Conservation (phyloP, 140 eudicot genomes). For the Senecio squalidus region DNA sequence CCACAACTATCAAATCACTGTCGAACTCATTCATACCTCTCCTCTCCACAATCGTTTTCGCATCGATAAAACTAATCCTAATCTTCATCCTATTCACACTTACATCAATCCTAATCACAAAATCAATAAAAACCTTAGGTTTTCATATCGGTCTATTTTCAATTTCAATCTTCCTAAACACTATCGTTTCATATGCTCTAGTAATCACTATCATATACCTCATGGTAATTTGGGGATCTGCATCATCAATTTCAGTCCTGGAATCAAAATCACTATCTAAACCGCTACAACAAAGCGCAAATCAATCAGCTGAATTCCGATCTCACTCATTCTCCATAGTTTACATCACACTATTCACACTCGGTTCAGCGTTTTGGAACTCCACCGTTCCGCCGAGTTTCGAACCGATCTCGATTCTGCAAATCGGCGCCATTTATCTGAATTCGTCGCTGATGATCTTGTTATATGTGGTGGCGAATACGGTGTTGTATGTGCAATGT, state of each 20-base stretch:
- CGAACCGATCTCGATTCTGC: not conserved
- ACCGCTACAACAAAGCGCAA: not conserved
- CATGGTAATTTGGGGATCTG: not conserved
- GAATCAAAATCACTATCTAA: not conserved
- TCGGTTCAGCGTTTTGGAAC: not conserved
- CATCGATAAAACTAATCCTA: not conserved
- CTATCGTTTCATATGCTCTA: not conserved
- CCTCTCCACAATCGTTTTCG: not conserved
- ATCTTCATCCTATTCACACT: not conserved
- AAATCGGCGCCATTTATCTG: not conserved
- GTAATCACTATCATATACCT: not conserved
- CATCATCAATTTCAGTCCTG: not conserved
- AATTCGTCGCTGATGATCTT: not conserved
- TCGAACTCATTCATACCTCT: not conserved
- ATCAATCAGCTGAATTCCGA: not conserved
- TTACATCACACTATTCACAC: too few species aligned
- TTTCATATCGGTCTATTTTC: too few species aligned
- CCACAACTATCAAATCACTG: not conserved
- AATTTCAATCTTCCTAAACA: too few species aligned
- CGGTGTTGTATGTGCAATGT: not conserved
- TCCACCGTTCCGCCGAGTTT: not conserved
- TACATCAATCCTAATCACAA: not conserved
- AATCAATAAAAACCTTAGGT: too few species aligned
- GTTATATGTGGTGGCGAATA: not conserved
- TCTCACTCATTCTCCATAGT: too few species aligned